Conservation (phyloP, 805 yeast species). For the Saccharomycodes ludwigii region DNA sequence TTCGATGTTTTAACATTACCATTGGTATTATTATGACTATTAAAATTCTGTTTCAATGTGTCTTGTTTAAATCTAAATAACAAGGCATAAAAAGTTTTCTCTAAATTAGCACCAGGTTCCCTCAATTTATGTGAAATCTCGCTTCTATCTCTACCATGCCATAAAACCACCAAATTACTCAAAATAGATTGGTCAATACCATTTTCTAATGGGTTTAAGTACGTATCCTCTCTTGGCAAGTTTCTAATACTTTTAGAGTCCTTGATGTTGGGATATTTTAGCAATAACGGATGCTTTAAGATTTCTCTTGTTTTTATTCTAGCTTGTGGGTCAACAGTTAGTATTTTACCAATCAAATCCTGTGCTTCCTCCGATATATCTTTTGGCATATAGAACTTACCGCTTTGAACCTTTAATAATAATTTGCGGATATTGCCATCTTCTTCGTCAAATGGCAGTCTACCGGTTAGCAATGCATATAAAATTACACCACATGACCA, state of each 20-base stretch:
- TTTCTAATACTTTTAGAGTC: constrained; percentile 24
- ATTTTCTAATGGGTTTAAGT: constrained; percentile 25
- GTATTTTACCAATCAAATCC: constrained; percentile 71
- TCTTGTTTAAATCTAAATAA: constrained; percentile 52
- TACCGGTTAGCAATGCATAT: constrained; percentile 88
- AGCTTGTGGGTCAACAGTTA: constrained; percentile 66
- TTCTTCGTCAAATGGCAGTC: constrained; percentile 74
- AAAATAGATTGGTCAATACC: constrained; percentile 59
- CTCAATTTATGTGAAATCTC: constrained; percentile 41
- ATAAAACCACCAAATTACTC: constrained; percentile 62
- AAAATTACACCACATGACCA: constrained; percentile 97
- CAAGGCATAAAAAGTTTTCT: constrained; percentile 70
- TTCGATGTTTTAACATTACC: constrained; percentile 21
- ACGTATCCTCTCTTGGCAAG: constrained; percentile 28
- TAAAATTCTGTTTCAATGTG: constrained; percentile 17
- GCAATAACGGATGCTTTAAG: constrained; percentile 67
- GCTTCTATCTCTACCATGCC: constrained; percentile 61
- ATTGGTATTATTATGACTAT: constrained; percentile 29
- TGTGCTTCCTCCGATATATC: constrained; percentile 74
- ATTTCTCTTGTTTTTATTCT: constrained; percentile 74
- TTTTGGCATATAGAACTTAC: constrained; percentile 72
- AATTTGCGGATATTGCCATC: constrained; percentile 87
- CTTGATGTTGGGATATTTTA: constrained; percentile 43
- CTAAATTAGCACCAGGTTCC: constrained; percentile 50
- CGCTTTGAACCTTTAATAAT: constrained; percentile 82